These are phyloP conservation scores for Thuja plicata DNA, from an alignment of 83 land plant species.

Conservation along the genomic window DNA sequence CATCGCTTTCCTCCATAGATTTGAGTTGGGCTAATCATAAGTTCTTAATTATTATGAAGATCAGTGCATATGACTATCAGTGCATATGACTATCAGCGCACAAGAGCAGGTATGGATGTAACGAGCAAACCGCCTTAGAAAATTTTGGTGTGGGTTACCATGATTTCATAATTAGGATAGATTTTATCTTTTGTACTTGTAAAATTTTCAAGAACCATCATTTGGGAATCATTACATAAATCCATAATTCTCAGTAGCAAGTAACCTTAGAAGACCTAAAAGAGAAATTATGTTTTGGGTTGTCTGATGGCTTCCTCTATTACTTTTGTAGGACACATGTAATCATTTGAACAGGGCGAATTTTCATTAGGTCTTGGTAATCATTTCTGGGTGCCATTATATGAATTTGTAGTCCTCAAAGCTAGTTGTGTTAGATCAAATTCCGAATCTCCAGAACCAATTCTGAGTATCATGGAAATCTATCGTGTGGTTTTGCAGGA, in stretches of 20 bases:
- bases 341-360: not conserved
- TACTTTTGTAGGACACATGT: not conserved
- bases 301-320: not conserved
- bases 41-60: not conserved
- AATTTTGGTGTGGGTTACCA: not conserved
- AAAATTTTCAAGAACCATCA: not conserved
- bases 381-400: not conserved
- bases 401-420: not conserved
- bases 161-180: not conserved
- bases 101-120: not conserved
- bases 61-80: not conserved
- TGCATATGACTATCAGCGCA: not conserved
- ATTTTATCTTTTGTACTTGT: not conserved
- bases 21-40: not conserved
- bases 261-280: too few species aligned
- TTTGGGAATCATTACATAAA: not conserved
- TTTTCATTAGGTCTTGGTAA: not conserved
- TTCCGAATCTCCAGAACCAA: not conserved
- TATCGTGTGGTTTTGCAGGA: not conserved
- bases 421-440: not conserved
- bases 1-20: not conserved
- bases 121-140: not conserved
- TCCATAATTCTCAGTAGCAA: too few species aligned
- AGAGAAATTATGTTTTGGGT: too few species aligned
- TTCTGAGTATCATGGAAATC: constrained; percentile 1